Base-by-base conservation (phyloP, 441 rosid species). In the Omphalea diandra region DNA sequence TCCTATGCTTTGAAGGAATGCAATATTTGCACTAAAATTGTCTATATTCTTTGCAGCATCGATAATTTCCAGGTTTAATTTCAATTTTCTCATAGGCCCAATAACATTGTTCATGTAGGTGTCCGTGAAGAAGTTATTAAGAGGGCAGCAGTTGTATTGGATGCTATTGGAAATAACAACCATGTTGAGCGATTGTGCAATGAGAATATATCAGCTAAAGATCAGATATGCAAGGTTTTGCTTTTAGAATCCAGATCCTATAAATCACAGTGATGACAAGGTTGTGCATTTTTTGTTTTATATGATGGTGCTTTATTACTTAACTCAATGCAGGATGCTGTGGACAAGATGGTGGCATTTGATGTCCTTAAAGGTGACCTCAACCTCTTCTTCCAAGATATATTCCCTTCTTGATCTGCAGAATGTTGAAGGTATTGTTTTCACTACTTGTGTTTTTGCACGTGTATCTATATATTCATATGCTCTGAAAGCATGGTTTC, bases 121-220 rank as follows among this genome's bases (percentile, higher is more conserved):
- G 83, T 95, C 27, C 97, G 94, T 4, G 89, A 81, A 76, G 94
- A 92, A 77, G 87, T 92, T 29, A 85, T 92, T 72, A 84, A 83
- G 77, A 89, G 99, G 83, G 97, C 97, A 72, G 88, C 91, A 41
- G 54, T 41, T 41, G 71, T 95, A 73, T 72, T 92, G 79, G 91
- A 88, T 59, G 74, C 84, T 63, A 65, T 76, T 52, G 90, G 84
- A 76, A 85, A 81, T 55, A 82, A 81, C 80, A 76, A 68, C 64
- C 74, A 58, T 35, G 74, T 92, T 2, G 85, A 81, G 69, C 88
- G 90, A 49, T 77, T 84, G 67, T 77, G 80, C 79, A 83, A 77
- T 73, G 91, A 82, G 73, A 85, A 80, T 46, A 76, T 95, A 81
- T 81, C 82, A 72, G 77, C 80, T 49, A 91, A 74, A 80, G 97